phyloP scores from a whole-genome alignment of 1,139 yeast species.

The Yamadazyma mexicana region DNA sequence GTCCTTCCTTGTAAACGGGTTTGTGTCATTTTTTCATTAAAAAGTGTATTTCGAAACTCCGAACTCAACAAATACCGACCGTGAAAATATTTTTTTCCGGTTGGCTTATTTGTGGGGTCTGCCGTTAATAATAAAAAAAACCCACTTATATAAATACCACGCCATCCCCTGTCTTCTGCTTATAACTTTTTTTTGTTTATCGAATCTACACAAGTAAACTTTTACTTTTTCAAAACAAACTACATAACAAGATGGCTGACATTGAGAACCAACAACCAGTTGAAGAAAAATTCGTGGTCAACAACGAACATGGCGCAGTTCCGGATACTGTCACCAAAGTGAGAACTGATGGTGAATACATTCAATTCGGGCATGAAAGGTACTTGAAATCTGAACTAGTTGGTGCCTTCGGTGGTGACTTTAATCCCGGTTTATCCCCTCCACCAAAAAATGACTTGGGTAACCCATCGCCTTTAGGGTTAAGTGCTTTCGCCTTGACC shows the following conservation, averaged over 20 bases:
- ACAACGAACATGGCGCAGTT: conserved; percentile 10
- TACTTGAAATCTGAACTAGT: conserved; percentile 62
- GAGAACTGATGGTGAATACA: conserved; percentile 52
- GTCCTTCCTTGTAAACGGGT: conserved; percentile 4
- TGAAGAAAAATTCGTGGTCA: conserved; percentile 22
- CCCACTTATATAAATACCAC: conserved; percentile 3
- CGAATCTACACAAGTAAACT: no score
- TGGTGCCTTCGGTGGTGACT: conserved; percentile 73
- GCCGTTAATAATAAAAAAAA: not conserved
- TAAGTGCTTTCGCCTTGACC: conserved; percentile 80
- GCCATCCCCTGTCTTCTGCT: not conserved
- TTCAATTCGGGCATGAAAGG: conserved; percentile 71
- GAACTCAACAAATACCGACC: conserved; percentile 3
- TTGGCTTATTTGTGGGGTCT: conserved; percentile 1
- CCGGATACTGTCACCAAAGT: conserved; percentile 24
- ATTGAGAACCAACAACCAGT: conserved; percentile 31
- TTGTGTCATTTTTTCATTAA: conserved; percentile 8
- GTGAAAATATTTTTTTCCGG: not conserved
- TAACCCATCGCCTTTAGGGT: conserved; percentile 87
- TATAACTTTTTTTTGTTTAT: no score
- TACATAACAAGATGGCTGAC: conserved; percentile 17
- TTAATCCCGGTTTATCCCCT: conserved; percentile 63
- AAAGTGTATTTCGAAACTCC: conserved; percentile 2
- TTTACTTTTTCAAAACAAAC: no score
- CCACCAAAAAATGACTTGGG: conserved; percentile 74